phyloP scores from a whole-genome alignment of 805 yeast genomes.

The Maudiozyma pseudohumilis region DNA sequence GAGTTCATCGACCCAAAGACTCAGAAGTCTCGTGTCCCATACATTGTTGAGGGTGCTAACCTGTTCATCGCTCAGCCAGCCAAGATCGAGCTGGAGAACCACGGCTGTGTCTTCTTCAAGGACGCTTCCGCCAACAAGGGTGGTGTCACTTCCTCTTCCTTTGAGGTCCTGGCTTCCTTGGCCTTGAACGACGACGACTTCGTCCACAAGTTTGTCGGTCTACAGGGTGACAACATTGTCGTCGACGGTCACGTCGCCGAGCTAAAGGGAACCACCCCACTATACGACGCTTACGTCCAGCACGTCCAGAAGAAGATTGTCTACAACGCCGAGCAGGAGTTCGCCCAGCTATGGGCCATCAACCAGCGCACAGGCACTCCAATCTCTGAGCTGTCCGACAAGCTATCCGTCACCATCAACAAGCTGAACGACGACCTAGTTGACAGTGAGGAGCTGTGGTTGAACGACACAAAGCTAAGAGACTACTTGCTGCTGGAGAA shows the following conservation, averaged over 20 bases:
- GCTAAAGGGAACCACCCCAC: constrained; percentile 16
- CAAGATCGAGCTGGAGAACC: constrained; percentile 71
- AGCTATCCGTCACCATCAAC: constrained; percentile 73
- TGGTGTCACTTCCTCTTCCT: constrained; percentile 94
- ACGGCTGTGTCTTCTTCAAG: constrained; percentile 81
- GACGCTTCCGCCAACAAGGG: constrained; percentile 98
- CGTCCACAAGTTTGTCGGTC: constrained; percentile 56
- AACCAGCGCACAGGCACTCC: constrained; percentile 55
- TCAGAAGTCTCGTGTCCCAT: constrained; percentile 70
- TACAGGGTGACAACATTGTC: constrained; percentile 1
- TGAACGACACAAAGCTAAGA: constrained; percentile 66
- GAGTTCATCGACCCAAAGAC: constrained; percentile 62
- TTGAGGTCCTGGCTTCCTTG: constrained; percentile 90
- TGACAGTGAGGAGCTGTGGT: constrained; percentile 73
- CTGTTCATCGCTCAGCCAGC: constrained; percentile 92
- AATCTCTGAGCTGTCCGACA: constrained; percentile 63
- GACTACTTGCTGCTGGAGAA: constrained; percentile 57
- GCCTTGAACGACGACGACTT: constrained; percentile 82
- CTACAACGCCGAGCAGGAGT: constrained; percentile 73
- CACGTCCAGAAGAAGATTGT: constrained; percentile 72
- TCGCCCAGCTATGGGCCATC: constrained; percentile 77
- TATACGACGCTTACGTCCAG: constrained; percentile 74
- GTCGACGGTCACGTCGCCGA: constrained; percentile 8
- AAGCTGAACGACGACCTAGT: constrained; percentile 79
- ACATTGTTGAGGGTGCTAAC: constrained; percentile 95